Evolutionary conservation across 78 protist species (phyloP).

Genomic region (Dictyostelium capitatum): DNA sequence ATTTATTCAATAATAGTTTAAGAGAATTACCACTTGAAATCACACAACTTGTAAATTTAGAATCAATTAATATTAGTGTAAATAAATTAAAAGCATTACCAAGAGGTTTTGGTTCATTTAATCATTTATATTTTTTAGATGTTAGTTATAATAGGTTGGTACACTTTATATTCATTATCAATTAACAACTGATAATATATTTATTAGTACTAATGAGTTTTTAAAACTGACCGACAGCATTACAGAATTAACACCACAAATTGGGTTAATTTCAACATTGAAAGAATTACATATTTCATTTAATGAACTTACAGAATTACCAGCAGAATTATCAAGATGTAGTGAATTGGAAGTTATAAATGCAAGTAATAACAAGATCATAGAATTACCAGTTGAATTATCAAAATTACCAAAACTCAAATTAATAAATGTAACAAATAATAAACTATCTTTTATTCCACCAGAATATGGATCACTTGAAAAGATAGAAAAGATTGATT

Average conservation of each 20-base stretch:
- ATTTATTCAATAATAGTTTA: slow-evolving; percentile 53
- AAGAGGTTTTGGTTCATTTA: slow-evolving; percentile 84
- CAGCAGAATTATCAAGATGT: slow-evolving; percentile 55
- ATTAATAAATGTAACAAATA: slow-evolving; percentile 31
- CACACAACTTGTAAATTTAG: slow-evolving; percentile 44
- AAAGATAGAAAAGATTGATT: slow-evolving; percentile 75
- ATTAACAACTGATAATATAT: neutral
- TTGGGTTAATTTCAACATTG: slow-evolving; percentile 73
- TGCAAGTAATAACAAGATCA: slow-evolving; percentile 30
- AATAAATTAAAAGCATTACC: slow-evolving; percentile 74
- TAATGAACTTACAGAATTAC: slow-evolving; percentile 68
- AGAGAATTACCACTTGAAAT: slow-evolving; percentile 79
- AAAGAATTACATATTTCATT: slow-evolving; percentile 73
- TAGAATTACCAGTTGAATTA: slow-evolving; percentile 32
- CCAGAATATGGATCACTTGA: slow-evolving; percentile 22
- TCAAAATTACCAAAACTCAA: slow-evolving; percentile 24
- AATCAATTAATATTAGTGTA: slow-evolving; percentile 64
- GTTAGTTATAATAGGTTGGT: slow-evolving; percentile 57
- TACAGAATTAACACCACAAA: slow-evolving; percentile 77
- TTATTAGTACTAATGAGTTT: no score
- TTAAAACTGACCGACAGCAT: no score
- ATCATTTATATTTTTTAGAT: slow-evolving; percentile 74
- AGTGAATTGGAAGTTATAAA: slow-evolving; percentile 44
- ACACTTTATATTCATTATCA: no score
- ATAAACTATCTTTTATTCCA: slow-evolving; percentile 55